These are phyloP conservation scores for Phalaenopsis hybrid DNA, from an alignment of 116 monocot genomes.

Conservation along the genomic window DNA sequence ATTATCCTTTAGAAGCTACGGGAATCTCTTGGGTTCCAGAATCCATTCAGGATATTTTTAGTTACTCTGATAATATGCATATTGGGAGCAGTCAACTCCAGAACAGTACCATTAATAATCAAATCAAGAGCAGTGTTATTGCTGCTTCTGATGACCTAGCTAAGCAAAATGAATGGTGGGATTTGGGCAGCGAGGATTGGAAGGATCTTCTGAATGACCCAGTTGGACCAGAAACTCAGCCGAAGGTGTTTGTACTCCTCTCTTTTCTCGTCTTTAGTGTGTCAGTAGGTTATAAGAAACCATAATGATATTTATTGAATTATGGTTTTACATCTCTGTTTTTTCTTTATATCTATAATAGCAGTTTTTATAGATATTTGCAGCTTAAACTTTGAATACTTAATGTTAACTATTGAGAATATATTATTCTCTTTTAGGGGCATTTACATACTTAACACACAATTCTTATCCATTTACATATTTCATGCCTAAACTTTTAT, in stretches of 20 bases:
- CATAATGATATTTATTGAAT: background rate
- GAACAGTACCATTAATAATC: slow-evolving; percentile 6
- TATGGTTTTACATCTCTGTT: background rate
- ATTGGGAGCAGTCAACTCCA: slow-evolving; percentile 11
- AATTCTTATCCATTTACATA: too few species aligned
- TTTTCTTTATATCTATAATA: background rate
- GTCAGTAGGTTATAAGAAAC: background rate
- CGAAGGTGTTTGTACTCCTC: slow-evolving; percentile 29
- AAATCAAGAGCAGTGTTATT: slow-evolving; percentile 25
- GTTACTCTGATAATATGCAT: slow-evolving; percentile 30
- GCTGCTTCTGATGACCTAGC: slow-evolving; percentile 43
- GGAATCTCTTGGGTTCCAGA: slow-evolving; percentile 40
- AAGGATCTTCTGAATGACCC: slow-evolving; percentile 61
- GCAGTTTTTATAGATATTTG: background rate
- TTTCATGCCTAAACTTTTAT: too few species aligned
- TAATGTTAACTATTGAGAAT: too few species aligned
- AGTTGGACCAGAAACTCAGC: slow-evolving; percentile 32
- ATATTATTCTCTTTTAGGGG: too few species aligned
- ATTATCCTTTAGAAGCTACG: slow-evolving; percentile 26
- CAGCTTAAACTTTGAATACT: too few species aligned
- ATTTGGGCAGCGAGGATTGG: slow-evolving; percentile 61
- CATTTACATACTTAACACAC: too few species aligned
- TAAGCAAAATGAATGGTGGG: slow-evolving; percentile 72
- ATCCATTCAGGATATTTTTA: slow-evolving; percentile 34
- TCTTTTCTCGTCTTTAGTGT: background rate